A percentile compares a stretch with the other conserved stretches of the same genome.
These are phyloP conservation scores for Stentor roeselii DNA, from an alignment of 73 alveolate genomes.

Conservation along the genomic window DNA sequence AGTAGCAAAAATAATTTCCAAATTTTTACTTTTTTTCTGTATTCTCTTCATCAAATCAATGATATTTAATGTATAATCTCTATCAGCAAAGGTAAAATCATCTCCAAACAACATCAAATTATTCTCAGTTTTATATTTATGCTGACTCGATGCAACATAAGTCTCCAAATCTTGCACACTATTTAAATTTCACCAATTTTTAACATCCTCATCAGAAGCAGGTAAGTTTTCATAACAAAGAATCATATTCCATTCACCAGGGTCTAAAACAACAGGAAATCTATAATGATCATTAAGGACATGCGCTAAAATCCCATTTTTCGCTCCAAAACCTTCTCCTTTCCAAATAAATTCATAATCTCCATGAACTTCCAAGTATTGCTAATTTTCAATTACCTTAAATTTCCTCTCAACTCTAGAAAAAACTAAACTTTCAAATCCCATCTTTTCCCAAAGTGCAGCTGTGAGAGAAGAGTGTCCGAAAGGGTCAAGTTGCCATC, in stretches of 20 bases:
- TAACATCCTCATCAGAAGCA: neutral
- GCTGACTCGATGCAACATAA: neutral
- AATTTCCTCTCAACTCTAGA: slow-evolving; percentile 33
- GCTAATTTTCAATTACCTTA: neutral
- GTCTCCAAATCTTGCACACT: neutral
- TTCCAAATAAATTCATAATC: slow-evolving; percentile 8
- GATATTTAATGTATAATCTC: neutral
- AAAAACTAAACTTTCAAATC: slow-evolving; percentile 47
- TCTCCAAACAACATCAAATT: neutral
- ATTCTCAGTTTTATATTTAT: neutral
- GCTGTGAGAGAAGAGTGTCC: slow-evolving; percentile 74
- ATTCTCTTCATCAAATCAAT: neutral
- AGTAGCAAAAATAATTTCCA: neutral
- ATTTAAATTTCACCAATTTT: neutral
- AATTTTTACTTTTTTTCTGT: neutral
- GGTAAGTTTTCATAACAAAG: neutral
- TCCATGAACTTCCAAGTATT: neutral
- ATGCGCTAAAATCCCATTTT: neutral
- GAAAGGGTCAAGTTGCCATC: slow-evolving; percentile 85
- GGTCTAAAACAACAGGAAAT: neutral
- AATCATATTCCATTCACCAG: neutral
- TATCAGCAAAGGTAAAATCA: neutral
- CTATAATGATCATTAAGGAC: slow-evolving; percentile 13
- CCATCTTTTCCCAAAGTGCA: slow-evolving; percentile 34
- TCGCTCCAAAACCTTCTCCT: neutral